These are phyloP conservation scores for Leccinum longicurvipes DNA, from an alignment of 768 basidiomycete genomes.

Conservation along the genomic window DNA sequence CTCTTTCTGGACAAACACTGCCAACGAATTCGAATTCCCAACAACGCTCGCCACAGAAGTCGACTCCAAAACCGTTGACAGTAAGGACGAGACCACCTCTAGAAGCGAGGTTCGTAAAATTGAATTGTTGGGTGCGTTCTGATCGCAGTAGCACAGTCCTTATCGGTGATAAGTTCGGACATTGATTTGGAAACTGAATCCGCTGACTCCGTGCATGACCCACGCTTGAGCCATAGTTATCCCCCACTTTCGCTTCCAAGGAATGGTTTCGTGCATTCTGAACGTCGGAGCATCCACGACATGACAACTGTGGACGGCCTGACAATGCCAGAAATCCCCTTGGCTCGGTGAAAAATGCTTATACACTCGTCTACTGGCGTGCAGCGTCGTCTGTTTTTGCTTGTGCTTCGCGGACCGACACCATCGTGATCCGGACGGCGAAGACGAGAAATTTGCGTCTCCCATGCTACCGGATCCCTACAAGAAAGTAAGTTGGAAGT, in stretches of 20 bases:
- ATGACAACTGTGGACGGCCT: neutral
- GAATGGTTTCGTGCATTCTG: neutral
- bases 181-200: neutral
- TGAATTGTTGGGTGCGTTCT: neutral
- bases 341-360: neutral
- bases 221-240: neutral
- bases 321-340: neutral
- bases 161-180: neutral
- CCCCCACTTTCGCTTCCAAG: neutral
- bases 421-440: too few species aligned
- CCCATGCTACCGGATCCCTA: too few species aligned
- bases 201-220: neutral
- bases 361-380: too few species aligned
- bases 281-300: neutral
- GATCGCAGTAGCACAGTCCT: neutral
- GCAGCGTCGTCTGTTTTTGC: too few species aligned
- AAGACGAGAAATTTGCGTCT: too few species aligned
- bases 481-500: too few species aligned
- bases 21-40: neutral
- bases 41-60: neutral
- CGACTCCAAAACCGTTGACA: neutral
- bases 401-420: too few species aligned
- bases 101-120: neutral
- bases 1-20: neutral
- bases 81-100: neutral